phyloP scores from a whole-genome alignment of 495 filamentous ascomycete species.

The Penicillium longicatenatum region DNA sequence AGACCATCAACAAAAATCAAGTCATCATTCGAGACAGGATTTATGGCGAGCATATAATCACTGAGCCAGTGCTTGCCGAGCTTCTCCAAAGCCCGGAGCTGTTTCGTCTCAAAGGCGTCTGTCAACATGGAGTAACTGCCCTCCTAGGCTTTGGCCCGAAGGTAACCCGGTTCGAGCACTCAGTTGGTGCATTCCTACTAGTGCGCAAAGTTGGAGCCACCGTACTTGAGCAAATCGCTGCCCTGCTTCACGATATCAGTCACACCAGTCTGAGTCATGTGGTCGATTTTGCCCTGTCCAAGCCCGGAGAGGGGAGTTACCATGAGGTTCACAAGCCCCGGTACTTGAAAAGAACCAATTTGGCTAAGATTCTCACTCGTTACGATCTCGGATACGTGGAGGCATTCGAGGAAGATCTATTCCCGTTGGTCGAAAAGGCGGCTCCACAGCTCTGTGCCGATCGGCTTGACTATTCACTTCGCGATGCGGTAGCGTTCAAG shows the following conservation, averaged over 20 bases:
- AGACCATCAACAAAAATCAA: constrained; percentile 15
- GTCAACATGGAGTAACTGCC: constrained; percentile 41
- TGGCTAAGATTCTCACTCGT: constrained; percentile 35
- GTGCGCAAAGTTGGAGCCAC: constrained; percentile 41
- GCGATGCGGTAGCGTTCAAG: constrained; percentile 37
- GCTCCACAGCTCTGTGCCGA: constrained; percentile 47
- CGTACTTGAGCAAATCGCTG: constrained; percentile 44
- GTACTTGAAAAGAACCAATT: constrained; percentile 36
- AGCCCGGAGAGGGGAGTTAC: constrained; percentile 43
- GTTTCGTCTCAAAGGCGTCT: constrained; percentile 37
- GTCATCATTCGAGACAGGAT: constrained; percentile 37
- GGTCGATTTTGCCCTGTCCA: constrained; percentile 40
- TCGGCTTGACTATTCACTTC: constrained; percentile 45
- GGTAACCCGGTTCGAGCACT: constrained; percentile 47
- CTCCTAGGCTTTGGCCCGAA: constrained; percentile 36
- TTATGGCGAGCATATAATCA: constrained; percentile 36
- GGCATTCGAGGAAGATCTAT: constrained; percentile 41
- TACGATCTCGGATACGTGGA: constrained; percentile 31
- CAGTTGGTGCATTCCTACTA: constrained; percentile 44
- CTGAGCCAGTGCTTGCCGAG: constrained; percentile 39
- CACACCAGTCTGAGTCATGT: constrained; percentile 49
- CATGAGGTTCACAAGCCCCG: constrained; percentile 47
- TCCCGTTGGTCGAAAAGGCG: constrained; percentile 42
- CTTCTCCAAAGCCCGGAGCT: constrained; percentile 39
- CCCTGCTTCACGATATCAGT: constrained; percentile 45